Percentiles rank a stretch among this genome's conserved stretches.
These are phyloP conservation scores for Erysimum cheiranthoides DNA, from an alignment of 345 rosid genomes.

Conservation along the genomic window DNA sequence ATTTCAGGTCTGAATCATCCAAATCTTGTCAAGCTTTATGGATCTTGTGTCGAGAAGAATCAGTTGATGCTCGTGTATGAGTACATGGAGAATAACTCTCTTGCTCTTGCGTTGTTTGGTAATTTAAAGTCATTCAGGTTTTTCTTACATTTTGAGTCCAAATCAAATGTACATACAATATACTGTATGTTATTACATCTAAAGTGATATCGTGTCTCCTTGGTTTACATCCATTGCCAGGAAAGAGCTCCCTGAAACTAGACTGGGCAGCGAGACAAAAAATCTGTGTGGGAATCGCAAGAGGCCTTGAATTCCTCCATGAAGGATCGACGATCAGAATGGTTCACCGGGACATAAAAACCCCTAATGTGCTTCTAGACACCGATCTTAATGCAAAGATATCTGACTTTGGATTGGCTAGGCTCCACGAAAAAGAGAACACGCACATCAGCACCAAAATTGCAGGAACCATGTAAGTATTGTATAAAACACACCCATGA, in stretches of 20 bases:
- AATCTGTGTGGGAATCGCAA: constrained; percentile 66
- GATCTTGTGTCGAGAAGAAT: constrained; percentile 50
- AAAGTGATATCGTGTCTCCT: background rate
- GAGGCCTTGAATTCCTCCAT: constrained; percentile 65
- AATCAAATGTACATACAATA: constrained; percentile 27
- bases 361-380: constrained; percentile 63
- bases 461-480: constrained; percentile 69
- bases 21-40: constrained; percentile 52
- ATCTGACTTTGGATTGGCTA: constrained; percentile 76
- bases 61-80: constrained; percentile 51
- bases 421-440: constrained; percentile 55
- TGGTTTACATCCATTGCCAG: constrained; percentile 5
- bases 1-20: constrained; percentile 53
- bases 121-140: constrained; percentile 1
- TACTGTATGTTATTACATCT: background rate
- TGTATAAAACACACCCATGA: background rate
- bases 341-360: constrained; percentile 73
- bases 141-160: background rate
- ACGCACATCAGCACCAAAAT: constrained; percentile 64
- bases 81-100: constrained; percentile 55
- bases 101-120: constrained; percentile 46
- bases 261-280: constrained; percentile 57
- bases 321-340: constrained; percentile 62
- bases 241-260: constrained; percentile 32
- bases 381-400: constrained; percentile 60